Conservation (phyloP, 106 monocot genomes). For the Dendrobium huoshanense region DNA sequence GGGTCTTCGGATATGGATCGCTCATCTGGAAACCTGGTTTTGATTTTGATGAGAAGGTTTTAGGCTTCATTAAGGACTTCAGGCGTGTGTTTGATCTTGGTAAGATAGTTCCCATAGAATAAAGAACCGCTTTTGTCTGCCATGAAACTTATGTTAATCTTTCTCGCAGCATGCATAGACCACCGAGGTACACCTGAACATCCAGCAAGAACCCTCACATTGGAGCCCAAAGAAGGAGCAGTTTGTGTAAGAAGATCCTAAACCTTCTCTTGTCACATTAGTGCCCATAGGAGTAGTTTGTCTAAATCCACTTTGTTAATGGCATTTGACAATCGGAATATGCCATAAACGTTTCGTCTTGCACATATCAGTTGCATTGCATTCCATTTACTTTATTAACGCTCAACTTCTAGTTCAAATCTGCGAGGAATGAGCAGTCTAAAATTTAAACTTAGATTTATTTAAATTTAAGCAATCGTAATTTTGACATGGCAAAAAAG, state of each 20-base stretch:
- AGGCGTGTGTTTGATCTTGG: conserved; percentile 82
- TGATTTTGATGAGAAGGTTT: conserved; percentile 76
- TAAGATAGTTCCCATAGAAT: conserved; percentile 12
- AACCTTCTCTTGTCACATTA: too few species aligned
- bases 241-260: conserved; percentile 44
- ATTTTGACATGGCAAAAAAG: not conserved
- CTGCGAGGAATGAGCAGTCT: not conserved
- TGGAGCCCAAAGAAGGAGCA: conserved; percentile 39
- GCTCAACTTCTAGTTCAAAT: not conserved
- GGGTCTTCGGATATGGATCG: conserved; percentile 93
- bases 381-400: not conserved
- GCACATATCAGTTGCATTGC: not conserved
- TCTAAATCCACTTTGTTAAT: not conserved
- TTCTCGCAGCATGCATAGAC: conserved; percentile 51
- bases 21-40: conserved; percentile 89
- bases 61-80: conserved; percentile 81
- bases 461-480: not conserved
- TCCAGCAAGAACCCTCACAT: conserved; percentile 60
- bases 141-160: not conserved
- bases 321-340: not conserved
- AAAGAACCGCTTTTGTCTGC: not conserved
- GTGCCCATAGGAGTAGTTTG: too few species aligned
- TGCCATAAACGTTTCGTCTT: not conserved
- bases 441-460: not conserved
- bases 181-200: conserved; percentile 65